Evolutionary conservation across 140 eudicot species (phyloP), one percentile per base, ranked within the genome.

Genomic region (Flaveria floridana): DNA sequence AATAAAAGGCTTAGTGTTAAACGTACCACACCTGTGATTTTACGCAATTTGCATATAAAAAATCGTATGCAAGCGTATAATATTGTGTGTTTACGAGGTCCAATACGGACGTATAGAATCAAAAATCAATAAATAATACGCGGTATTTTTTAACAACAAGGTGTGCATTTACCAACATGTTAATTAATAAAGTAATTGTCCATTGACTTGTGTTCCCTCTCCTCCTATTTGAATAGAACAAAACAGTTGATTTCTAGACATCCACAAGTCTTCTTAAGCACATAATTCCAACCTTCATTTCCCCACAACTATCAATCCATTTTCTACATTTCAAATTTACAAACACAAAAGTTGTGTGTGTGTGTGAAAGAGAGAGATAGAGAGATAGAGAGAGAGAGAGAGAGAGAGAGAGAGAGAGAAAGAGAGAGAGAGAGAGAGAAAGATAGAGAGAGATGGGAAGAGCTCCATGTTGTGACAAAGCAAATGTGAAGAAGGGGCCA

Each of bases 391-490:
- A 84, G 82, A 87, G 57, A 91, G 13, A 20, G 1, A 42, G 18
- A 59, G 41, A 48, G 28, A 79, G 72, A 78, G 76, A 84, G 82
- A 87, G 57, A 91, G 23, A 21, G 23, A 21, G 23, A 21, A 1
- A 21, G 23, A 21, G 4, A 28, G 41, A 34, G 6, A 34, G 41
- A 34, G 41, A 26, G 42, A 56, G 14, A 20, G 0, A 42, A 18
- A 59, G 41, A 48, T 26, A 79, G 72, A 78, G 74, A 84, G 82
- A 87, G 57, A 91, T 89, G 97, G 96, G 97, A 77, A 92, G 97
- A 86, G 96, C 97, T 75, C 97, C 97, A 19, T 91, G 97, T 77
- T 91, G 97, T 84, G 97, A 91, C 86, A 91, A 91, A 72, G 92
- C 95, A 68, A 91, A 84, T 79, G 97, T 89, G 83, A 91, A 91